Evolutionary conservation across 1,139 yeast species (phyloP), one percentile per base, ranked within the genome.

Genomic region (Magnusiomyces suaveolens): DNA sequence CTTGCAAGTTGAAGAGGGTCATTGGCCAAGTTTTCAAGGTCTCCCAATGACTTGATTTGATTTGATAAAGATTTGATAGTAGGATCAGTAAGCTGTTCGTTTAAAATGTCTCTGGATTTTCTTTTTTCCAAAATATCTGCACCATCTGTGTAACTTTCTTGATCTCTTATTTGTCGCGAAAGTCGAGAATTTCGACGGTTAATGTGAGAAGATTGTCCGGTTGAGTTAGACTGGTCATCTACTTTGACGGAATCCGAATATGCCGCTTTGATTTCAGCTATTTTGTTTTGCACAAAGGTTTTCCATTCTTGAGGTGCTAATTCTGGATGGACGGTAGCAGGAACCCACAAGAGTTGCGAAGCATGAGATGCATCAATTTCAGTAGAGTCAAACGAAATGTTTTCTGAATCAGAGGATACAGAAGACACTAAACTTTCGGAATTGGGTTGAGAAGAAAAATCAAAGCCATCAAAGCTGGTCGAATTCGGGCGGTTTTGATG

Each of bases 291-390:
- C 43, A 92, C 87, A 70, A 88, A 89, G 59, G 82, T 79, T 62
- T 84, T 79, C 77, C 89, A 92, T 63, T 87, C 88, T 63, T 87
- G 95, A 0, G 97, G 97, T 43, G 95, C 90, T 20, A 92, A 80
- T 64, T 86, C 92, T 1, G 98, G 97, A 66, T 92, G 98, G 50
- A 88, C 78, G 60, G 81, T 83, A 1, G 97, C 97, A 0, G 97
- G 97, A 1, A 92, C 97, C 98, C 98, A 90, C 52, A 89, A 72
- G 46, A 69, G 62, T 58, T 65, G 65, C 2, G 66, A 62, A 12
- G 68, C 68, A 38, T 68, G 69, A 2, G 66, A 63, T 18, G 66
- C 62, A 32, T 58, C 60, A n/a, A 57, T 52, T 48, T 50, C 54
- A 38, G 44, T 36, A 26, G 43, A 20, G 18, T 29, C 21, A 4